Conservation (phyloP, 441 rosid species). For the Raphanus hybrid region DNA sequence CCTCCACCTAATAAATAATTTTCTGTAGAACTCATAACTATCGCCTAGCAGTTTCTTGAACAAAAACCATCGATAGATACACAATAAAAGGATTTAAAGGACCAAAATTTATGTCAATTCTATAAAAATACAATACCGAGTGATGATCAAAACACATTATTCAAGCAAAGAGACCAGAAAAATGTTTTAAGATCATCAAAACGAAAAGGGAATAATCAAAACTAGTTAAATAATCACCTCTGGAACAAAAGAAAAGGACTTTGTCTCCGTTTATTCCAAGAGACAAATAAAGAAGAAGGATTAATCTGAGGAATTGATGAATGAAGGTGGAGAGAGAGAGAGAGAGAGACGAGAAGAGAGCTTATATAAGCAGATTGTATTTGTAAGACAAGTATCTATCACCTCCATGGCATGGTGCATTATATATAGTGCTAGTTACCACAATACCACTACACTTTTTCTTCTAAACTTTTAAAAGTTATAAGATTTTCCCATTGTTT, state of each 20-base stretch:
- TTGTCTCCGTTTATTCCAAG: not conserved
- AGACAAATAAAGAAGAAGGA: constrained; percentile 17
- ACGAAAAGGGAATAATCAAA: not conserved
- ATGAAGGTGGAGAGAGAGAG: not conserved
- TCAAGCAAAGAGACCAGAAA: constrained; percentile 10
- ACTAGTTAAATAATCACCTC: constrained; percentile 30
- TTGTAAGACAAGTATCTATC: constrained; percentile 19
- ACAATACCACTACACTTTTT: not conserved
- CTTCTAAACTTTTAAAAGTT: not conserved
- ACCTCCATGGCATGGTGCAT: constrained; percentile 45
- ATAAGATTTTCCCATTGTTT: not conserved
- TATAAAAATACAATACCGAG: constrained; percentile 19
- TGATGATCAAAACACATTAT: constrained; percentile 21
- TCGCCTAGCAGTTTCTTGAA: not conserved
- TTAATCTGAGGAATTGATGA: constrained; percentile 7
- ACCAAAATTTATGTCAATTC: constrained; percentile 1
- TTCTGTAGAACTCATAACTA: not conserved
- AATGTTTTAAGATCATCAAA: too few species aligned
- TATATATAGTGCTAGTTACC: constrained; percentile 30
- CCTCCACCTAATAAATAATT: too few species aligned
- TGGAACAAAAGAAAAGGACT: not conserved
- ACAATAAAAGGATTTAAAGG: not conserved
- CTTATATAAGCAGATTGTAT: constrained; percentile 26
- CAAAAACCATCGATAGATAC: constrained; percentile 17
- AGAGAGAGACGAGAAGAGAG: not conserved